These are phyloP conservation scores for Aspergillus nidulans DNA, from an alignment of 495 filamentous ascomycete species.

Conservation along the genomic window DNA sequence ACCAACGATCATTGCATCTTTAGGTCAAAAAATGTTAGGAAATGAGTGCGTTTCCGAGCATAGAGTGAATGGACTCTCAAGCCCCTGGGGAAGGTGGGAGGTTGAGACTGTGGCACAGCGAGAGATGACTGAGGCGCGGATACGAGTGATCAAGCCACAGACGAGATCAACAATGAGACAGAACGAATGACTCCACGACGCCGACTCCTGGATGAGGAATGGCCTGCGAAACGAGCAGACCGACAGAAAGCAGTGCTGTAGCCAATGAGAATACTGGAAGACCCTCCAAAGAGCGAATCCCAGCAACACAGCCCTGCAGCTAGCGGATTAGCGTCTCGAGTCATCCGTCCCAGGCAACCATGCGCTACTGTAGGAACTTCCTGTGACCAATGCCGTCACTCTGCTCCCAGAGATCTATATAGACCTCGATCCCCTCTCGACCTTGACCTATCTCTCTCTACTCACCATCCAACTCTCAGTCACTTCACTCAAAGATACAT, in stretches of 20 bases:
- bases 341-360: slow-evolving; percentile 15
- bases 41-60: neutral
- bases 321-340: slow-evolving; percentile 10
- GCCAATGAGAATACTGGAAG: neutral
- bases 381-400: slow-evolving; percentile 19
- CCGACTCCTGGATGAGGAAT: neutral
- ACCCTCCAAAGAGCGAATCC: slow-evolving; percentile 8
- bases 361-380: slow-evolving; percentile 15
- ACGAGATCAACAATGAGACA: too few species aligned
- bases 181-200: slow-evolving; percentile 1
- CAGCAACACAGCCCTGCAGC: slow-evolving; percentile 13
- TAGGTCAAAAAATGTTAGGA: neutral
- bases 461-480: neutral
- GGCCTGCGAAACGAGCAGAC: neutral
- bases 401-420: slow-evolving; percentile 6
- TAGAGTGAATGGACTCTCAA: neutral
- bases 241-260: slow-evolving; percentile 1
- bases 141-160: slow-evolving; percentile 9
- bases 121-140: neutral
- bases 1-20: neutral
- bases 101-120: neutral
- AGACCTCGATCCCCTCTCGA: slow-evolving; percentile 1
- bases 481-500: neutral
- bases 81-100: too few species aligned
- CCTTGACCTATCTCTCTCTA: neutral